Evolutionary conservation across 2,329 filamentous ascomycete species (phyloP).

Genomic region (Pyricularia pennisetigena): DNA sequence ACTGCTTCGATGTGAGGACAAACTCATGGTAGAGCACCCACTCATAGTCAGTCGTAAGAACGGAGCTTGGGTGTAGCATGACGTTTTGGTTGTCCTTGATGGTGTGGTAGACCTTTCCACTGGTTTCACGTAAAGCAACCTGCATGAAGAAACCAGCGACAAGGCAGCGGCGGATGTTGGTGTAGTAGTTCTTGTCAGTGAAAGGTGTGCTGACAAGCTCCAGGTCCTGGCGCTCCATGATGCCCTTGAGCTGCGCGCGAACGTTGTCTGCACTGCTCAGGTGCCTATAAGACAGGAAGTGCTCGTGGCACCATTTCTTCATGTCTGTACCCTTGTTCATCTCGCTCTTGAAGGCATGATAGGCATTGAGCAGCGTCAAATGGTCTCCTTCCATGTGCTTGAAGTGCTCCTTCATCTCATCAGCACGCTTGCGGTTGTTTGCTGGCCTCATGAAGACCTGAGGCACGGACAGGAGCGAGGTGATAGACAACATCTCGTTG

Average conservation of each 20-base stretch:
- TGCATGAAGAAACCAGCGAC: slow-evolving; percentile 99
- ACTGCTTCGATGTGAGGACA: slow-evolving; percentile 95
- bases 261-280: slow-evolving; percentile 92
- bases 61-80: slow-evolving; percentile 85
- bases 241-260: slow-evolving; percentile 79
- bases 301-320: slow-evolving; percentile 93
- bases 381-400: slow-evolving; percentile 91
- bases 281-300: slow-evolving; percentile 84
- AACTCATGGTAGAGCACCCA: slow-evolving; percentile 99
- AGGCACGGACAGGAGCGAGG: slow-evolving; percentile 85
- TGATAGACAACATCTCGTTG: slow-evolving; percentile 94
- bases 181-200: slow-evolving; percentile 95
- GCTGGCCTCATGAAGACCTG: slow-evolving; percentile 88
- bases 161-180: slow-evolving; percentile 87
- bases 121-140: slow-evolving; percentile 85
- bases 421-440: slow-evolving; percentile 76
- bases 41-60: slow-evolving; percentile 78
- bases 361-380: slow-evolving; percentile 91
- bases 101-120: slow-evolving; percentile 84
- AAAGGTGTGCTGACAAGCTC: slow-evolving; percentile 84
- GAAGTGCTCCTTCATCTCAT: slow-evolving; percentile 95
- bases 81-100: slow-evolving; percentile 96
- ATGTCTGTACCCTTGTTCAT: slow-evolving; percentile 55
- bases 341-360: slow-evolving; percentile 87
- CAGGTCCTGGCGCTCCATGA: slow-evolving; percentile 88